Evolutionary conservation across 2,329 filamentous ascomycete species (phyloP).

Genomic region (Lachnum nothofagi): DNA sequence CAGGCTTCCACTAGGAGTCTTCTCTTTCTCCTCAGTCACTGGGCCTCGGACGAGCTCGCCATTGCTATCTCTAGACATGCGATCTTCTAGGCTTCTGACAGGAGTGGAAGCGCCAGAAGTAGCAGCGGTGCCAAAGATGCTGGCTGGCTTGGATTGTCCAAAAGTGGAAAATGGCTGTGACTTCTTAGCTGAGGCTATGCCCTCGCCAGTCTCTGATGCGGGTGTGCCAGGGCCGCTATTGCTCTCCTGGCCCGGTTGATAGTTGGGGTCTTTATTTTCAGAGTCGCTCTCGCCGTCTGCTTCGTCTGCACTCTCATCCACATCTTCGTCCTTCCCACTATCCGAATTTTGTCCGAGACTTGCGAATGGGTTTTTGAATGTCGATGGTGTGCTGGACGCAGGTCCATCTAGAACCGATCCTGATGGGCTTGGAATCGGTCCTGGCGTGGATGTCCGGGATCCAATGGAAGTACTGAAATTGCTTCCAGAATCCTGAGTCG

Average conservation of each 20-base stretch:
- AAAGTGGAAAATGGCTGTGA: conserved; percentile 10
- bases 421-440: conserved; percentile 15
- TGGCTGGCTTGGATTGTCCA: conserved; percentile 19
- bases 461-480: conserved; percentile 23
- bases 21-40: conserved; percentile 32
- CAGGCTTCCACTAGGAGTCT: conserved; percentile 40
- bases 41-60: conserved; percentile 44
- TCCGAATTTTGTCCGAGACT: conserved; percentile 45
- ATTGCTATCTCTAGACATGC: conserved; percentile 46
- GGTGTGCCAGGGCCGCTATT: conserved; percentile 21
- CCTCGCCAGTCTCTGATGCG: conserved; percentile 24
- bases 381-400: conserved; percentile 17
- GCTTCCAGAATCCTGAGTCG: conserved; percentile 33
- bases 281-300: conserved; percentile 40
- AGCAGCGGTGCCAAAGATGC: conserved; percentile 33
- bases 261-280: conserved; percentile 28
- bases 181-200: conserved; percentile 28
- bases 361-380: conserved; percentile 51
- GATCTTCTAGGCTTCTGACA: conserved; percentile 51
- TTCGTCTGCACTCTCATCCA: conserved; percentile 39
- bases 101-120: conserved; percentile 35
- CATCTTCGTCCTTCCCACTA: conserved; percentile 39
- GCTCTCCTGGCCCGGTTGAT: conserved; percentile 17
- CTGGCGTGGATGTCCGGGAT: conserved; percentile 28
- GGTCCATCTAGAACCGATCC: conserved; percentile 28